These are phyloP conservation scores for Botrytis deweyae DNA, from an alignment of 2,329 filamentous ascomycete genomes.

Conservation along the genomic window DNA sequence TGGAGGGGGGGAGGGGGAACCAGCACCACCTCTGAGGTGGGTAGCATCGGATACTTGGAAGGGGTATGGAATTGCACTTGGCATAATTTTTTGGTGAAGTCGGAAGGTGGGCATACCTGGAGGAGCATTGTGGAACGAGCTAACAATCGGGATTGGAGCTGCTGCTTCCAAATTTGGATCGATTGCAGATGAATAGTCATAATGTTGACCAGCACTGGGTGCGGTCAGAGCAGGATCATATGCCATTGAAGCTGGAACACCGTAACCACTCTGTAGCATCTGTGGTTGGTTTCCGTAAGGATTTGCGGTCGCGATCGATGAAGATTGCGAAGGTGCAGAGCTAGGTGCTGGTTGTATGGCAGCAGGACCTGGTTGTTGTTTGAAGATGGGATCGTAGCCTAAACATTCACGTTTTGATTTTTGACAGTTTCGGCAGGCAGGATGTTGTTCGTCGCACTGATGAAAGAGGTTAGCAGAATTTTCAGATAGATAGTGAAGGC, in stretches of 20 bases:
- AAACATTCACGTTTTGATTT: constrained; percentile 86
- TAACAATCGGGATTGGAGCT: constrained; percentile 35
- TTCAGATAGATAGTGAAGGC: constrained; percentile 15
- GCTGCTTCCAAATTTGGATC: constrained; percentile 50
- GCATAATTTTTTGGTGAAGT: constrained; percentile 38
- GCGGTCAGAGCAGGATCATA: constrained; percentile 38
- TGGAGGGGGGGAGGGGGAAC: constrained; percentile 41
- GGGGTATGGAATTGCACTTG: constrained; percentile 41
- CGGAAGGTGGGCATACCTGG: constrained; percentile 37
- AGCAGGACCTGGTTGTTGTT: constrained; percentile 64
- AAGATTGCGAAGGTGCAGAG: constrained; percentile 35
- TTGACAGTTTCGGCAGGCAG: constrained; percentile 84
- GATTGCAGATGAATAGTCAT: constrained; percentile 51
- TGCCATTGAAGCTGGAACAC: constrained; percentile 6
- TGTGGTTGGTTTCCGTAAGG: constrained; percentile 49
- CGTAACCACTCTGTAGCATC: constrained; percentile 42
- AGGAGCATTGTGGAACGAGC: constrained; percentile 30
- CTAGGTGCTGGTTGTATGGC: constrained; percentile 70
- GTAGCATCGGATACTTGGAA: constrained; percentile 43
- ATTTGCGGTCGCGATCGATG: constrained; percentile 39
- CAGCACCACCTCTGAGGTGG: constrained; percentile 53
- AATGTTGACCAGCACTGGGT: constrained; percentile 46
- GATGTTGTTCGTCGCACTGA: constrained; percentile 95
- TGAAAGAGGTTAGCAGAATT: constrained; percentile 25
- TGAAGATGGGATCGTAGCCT: constrained; percentile 86